These are phyloP conservation scores for Xylaria sp. DNA, from an alignment of 2,329 filamentous ascomycete genomes.

Conservation along the genomic window DNA sequence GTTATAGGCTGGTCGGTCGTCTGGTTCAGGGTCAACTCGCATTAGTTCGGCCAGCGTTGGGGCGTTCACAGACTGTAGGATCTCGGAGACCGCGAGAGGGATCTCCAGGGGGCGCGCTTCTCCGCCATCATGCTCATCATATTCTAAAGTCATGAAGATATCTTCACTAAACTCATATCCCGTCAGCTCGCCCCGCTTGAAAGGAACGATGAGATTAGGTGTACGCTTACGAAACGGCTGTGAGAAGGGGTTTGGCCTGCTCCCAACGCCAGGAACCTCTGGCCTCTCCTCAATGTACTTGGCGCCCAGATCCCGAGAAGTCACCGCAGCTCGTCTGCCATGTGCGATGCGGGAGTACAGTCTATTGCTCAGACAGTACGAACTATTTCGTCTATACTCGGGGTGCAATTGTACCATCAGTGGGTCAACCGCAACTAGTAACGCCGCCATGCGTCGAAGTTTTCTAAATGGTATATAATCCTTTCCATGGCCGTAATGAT, in stretches of 20 bases:
- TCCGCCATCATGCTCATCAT: background rate
- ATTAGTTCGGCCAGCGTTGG: constrained; percentile 14
- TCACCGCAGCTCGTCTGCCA: background rate
- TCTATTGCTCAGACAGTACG: constrained; percentile 35
- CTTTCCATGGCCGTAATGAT: constrained; percentile 40
- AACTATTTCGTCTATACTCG: constrained; percentile 9
- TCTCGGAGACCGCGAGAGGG: constrained; percentile 7
- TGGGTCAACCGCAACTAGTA: constrained; percentile 41
- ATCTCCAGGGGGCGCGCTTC: constrained; percentile 3
- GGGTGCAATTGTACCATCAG: constrained; percentile 41
- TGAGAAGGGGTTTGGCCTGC: background rate
- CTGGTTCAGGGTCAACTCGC: accelerated
- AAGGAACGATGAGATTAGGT: constrained; percentile 8
- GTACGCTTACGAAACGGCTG: background rate
- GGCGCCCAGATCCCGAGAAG: background rate
- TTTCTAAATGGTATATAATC: constrained; percentile 32
- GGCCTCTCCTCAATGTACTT: background rate
- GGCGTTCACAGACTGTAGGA: constrained; percentile 8
- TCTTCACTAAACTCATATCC: constrained; percentile 27
- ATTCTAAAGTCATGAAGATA: background rate
- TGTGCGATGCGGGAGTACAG: constrained; percentile 37
- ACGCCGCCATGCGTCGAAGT: constrained; percentile 38
- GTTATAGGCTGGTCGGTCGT: constrained; percentile 25
- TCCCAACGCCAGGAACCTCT: background rate
- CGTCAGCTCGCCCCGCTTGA: constrained; percentile 33